These are phyloP conservation scores for Epichloe festucae DNA, from an alignment of 2,329 filamentous ascomycete species.

Conservation along the genomic window DNA sequence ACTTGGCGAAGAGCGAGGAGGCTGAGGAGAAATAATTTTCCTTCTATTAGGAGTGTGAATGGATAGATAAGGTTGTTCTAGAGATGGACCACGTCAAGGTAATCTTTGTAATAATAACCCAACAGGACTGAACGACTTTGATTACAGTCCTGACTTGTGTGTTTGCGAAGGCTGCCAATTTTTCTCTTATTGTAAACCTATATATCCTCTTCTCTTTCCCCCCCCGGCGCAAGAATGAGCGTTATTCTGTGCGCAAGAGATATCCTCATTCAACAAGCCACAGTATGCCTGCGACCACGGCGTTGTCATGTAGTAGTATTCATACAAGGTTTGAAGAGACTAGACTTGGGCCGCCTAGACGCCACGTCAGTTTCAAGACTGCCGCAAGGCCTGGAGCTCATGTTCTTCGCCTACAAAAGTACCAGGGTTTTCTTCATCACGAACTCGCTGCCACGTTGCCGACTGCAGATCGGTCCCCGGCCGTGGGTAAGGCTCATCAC, in stretches of 20 bases:
- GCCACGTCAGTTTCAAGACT: not conserved
- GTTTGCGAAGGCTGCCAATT: not conserved
- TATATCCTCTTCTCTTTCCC: not conserved
- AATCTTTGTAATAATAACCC: conserved; percentile 10
- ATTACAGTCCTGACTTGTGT: not conserved
- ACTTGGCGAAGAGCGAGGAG: conserved; percentile 76
- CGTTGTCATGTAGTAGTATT: not conserved
- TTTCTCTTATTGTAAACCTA: not conserved
- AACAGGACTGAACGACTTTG: conserved; percentile 3
- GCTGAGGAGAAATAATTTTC: conserved; percentile 46
- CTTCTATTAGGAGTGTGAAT: not conserved
- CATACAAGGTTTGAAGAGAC: not conserved
- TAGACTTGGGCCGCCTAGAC: not conserved
- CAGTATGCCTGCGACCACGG: not conserved
- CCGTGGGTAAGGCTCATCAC: conserved; percentile 43
- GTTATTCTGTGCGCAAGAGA: not conserved
- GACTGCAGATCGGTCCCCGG: conserved; percentile 24
- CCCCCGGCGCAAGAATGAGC: not conserved
- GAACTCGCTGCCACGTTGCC: conserved; percentile 29
- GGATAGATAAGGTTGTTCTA: conserved; percentile 5
- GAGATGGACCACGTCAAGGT: conserved; percentile 4
- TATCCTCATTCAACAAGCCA: not conserved
- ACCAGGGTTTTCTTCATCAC: conserved; percentile 40
- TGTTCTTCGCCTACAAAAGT: conserved; percentile 22
- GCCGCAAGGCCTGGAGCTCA: conserved; percentile 10